Evolutionary conservation across 345 rosid genomes (phyloP), one percentile per base, ranked within the genome.

Genomic region (Erodium maritimum): DNA sequence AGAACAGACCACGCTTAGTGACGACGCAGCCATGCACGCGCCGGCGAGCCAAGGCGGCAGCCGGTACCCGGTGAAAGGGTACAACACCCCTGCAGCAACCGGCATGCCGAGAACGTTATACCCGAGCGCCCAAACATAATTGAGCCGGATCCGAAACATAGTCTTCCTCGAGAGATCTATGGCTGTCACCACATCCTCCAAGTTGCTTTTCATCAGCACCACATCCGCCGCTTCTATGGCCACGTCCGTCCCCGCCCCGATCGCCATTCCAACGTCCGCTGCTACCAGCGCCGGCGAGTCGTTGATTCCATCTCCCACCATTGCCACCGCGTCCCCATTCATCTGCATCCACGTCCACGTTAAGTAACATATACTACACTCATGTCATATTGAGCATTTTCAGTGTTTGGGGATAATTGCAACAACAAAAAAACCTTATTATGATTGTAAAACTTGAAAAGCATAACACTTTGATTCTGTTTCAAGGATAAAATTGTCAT

Each of bases 271-370:
- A 1, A 85, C 82, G 50, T 85, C 86, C 0, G 93, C 88, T 7
- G 93, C 93, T 9, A 58, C 93, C 19, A 85, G 62, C 51, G 88
- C 93, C 22, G 93, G 93, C 0, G 93, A 85, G 70, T 85, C 93
- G 8, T 85, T 85, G 67, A 85, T 85, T 64, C 93, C 93, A 34
- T 85, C 93, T 63, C 93, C 88, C 54, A 85, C 93, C 93, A 85
- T 85, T 9, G 93, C 85, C 51, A 85, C 88, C 5, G 58, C 58
- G 74, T 64, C 57, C 4, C 84, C 84, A 64, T 75, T 70, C 59
- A 65, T 71, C 91, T 85, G 84, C 79, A n/a, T 59, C 19, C 34
- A 54, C 29, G 60, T 60, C 53, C 24, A 61, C 18, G 48, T 34
- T 5, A 17, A 3, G 17, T n/a, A n/a, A n/a, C n/a, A n/a, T n/a